These are phyloP conservation scores for Eutrema yunnanense DNA, from an alignment of 345 rosid genomes.

Conservation along the genomic window DNA sequence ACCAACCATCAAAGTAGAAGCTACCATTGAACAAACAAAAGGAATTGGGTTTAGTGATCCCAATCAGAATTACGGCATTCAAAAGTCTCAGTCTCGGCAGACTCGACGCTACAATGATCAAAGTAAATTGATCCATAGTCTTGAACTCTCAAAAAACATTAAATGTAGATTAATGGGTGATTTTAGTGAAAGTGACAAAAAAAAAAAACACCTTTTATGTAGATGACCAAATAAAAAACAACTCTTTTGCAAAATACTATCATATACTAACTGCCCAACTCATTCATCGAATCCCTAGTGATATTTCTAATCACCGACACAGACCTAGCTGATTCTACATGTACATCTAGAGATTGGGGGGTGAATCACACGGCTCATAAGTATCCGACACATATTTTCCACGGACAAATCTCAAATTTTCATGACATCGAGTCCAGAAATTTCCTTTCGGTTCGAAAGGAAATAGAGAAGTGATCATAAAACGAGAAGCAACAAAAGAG, in stretches of 20 bases:
- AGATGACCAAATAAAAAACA: not conserved
- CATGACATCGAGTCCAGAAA: not conserved
- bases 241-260: not conserved
- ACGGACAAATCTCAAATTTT: not conserved
- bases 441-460: not conserved
- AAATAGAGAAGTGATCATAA: slow-evolving; percentile 3
- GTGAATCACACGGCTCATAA: slow-evolving; percentile 6
- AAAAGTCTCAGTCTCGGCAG: not conserved
- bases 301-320: slow-evolving; percentile 8
- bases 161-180: not conserved
- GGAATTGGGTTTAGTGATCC: not conserved
- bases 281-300: not conserved
- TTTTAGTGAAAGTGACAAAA: not conserved
- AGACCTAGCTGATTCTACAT: not conserved
- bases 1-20: slow-evolving; percentile 4
- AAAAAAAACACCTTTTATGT: not conserved
- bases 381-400: not conserved
- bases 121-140: not conserved
- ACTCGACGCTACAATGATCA: not conserved
- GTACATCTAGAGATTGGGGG: not conserved
- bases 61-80: not conserved
- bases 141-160: not conserved
- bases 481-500: not conserved
- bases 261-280: not conserved
- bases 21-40: not conserved